phyloP scores from a whole-genome alignment of 768 basidiomycete genomes.

The Lentinula sp. region DNA sequence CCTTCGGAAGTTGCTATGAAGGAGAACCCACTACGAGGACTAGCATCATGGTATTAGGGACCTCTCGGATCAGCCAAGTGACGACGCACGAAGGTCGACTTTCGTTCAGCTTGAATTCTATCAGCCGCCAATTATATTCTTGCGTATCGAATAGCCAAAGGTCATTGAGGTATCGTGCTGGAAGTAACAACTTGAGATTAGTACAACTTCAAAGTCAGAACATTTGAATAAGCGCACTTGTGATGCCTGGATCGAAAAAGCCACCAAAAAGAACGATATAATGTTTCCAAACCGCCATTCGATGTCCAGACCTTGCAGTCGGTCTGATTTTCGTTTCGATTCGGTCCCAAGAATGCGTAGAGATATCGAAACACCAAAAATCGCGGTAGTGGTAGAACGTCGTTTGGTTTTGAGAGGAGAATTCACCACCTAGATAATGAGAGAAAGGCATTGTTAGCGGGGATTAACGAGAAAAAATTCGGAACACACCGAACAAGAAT shows the following conservation, averaged over 20 bases:
- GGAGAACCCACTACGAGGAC: conserved; percentile 78
- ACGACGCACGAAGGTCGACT: conserved; percentile 56
- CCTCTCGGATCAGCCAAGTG: not conserved
- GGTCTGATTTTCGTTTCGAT: conserved; percentile 83
- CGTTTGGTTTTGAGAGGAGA: conserved; percentile 76
- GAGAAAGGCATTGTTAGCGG: not conserved
- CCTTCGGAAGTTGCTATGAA: conserved; percentile 77
- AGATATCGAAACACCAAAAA: conserved; percentile 83
- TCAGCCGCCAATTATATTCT: conserved; percentile 79
- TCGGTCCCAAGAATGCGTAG: conserved; percentile 77
- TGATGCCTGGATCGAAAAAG: conserved; percentile 82
- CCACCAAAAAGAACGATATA: conserved; percentile 84
- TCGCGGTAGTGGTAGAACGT: conserved; percentile 87
- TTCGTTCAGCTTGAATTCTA: conserved; percentile 70
- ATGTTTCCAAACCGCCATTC: conserved; percentile 91
- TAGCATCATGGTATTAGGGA: conserved; percentile 15
- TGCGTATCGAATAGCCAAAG: conserved; percentile 84
- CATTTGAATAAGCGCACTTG: conserved; percentile 42
- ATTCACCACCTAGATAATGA: conserved; percentile 63
- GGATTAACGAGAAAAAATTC: not conserved
- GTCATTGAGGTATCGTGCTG: conserved; percentile 79
- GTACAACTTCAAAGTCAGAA: not conserved
- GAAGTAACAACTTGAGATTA: too few species aligned
- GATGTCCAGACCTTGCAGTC: conserved; percentile 76
- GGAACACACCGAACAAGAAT: conserved; percentile 63